Percentiles rank a stretch among this genome's conserved stretches.
These are phyloP conservation scores for Ceratobasidium sp. DNA, from an alignment of 1,284 basidiomycete species.

Conservation along the genomic window DNA sequence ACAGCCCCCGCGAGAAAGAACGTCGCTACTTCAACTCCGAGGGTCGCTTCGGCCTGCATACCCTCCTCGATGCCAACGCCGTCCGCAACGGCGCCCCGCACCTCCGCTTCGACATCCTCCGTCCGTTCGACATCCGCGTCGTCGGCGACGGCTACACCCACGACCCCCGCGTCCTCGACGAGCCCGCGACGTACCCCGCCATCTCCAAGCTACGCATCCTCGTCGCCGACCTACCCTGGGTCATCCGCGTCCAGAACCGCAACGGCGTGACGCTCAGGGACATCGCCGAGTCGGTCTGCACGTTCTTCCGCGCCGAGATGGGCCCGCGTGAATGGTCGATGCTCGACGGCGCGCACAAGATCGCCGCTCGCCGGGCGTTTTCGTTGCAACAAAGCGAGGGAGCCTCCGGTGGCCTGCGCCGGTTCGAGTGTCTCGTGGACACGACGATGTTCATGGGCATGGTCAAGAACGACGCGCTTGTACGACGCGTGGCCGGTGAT, in stretches of 20 bases:
- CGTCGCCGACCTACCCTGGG: slow-evolving; percentile 36
- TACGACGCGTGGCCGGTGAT: slow-evolving; percentile 34
- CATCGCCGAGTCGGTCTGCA: slow-evolving; percentile 34
- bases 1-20: slow-evolving; percentile 19
- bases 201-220: slow-evolving; percentile 39
- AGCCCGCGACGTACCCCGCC: slow-evolving; percentile 35
- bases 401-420: slow-evolving; percentile 33
- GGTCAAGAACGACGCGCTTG: slow-evolving; percentile 34
- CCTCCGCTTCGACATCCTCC: slow-evolving; percentile 31
- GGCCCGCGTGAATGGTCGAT: slow-evolving; percentile 40
- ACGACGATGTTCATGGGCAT: slow-evolving; percentile 41
- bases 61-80: slow-evolving; percentile 31
- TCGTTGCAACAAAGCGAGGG: slow-evolving; percentile 17
- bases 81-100: slow-evolving; percentile 27
- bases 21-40: slow-evolving; percentile 27
- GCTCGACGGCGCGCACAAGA: slow-evolving; percentile 38
- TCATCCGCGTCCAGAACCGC: slow-evolving; percentile 37
- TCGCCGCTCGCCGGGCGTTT: slow-evolving; percentile 35
- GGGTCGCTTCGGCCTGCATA: slow-evolving; percentile 29
- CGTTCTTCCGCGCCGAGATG: slow-evolving; percentile 37
- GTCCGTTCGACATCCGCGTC: slow-evolving; percentile 30
- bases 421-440: slow-evolving; percentile 39
- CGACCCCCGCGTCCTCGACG: slow-evolving; percentile 31
- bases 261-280: slow-evolving; percentile 35
- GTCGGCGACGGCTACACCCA: slow-evolving; percentile 33